Evolutionary conservation across 208 protist genomes (phyloP).

Genomic region (Naegleria gruberi): DNA sequence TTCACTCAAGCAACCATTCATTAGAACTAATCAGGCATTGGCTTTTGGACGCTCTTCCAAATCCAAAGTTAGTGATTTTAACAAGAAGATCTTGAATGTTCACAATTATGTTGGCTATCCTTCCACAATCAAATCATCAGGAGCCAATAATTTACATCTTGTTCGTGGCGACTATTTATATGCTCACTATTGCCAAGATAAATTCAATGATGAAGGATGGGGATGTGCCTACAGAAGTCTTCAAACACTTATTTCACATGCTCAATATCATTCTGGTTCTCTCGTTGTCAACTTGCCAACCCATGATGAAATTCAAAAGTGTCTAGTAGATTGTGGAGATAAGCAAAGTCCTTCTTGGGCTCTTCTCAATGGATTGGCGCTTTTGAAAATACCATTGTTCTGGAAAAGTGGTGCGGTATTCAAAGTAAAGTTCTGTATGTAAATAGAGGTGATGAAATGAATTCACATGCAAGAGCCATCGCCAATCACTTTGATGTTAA

Average conservation of each 20-base stretch:
- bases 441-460: constrained; percentile 64
- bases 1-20: not conserved
- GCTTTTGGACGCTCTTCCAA: not conserved
- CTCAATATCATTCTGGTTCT: constrained; percentile 46
- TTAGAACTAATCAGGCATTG: not conserved
- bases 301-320: constrained; percentile 66
- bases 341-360: constrained; percentile 66
- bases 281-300: constrained; percentile 45
- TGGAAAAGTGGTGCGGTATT: constrained; percentile 63
- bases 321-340: constrained; percentile 73
- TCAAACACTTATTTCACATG: constrained; percentile 72
- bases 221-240: constrained; percentile 86
- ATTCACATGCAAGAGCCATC: constrained; percentile 59
- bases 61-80: not conserved
- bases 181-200: constrained; percentile 86
- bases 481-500: constrained; percentile 67
- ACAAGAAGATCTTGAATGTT: not conserved
- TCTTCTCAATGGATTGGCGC: constrained; percentile 87
- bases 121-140: not conserved
- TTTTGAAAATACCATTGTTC: constrained; percentile 74
- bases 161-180: constrained; percentile 77
- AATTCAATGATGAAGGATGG: constrained; percentile 83
- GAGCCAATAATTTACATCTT: constrained; percentile 22
- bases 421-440: constrained; percentile 73
- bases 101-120: not conserved